A percentile compares a stretch with the other conserved stretches of the same genome.
These are phyloP conservation scores for Diospyros lotus DNA, from an alignment of 148 eudicot species.

Conservation along the genomic window DNA sequence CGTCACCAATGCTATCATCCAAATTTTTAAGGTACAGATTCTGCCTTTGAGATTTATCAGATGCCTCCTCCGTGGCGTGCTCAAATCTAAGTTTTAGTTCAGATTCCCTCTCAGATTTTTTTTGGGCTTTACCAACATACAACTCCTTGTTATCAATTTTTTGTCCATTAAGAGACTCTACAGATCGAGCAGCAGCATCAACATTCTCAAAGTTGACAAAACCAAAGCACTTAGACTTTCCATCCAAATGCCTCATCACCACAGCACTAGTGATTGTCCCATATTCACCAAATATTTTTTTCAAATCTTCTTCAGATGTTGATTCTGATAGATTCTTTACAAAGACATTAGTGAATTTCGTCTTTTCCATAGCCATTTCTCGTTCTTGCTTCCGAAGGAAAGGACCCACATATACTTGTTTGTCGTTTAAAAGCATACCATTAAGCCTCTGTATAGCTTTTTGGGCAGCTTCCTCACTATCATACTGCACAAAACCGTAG, in stretches of 20 bases:
- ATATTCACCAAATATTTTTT: constrained; percentile 58
- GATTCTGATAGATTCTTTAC: constrained; percentile 82
- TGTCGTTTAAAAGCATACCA: constrained; percentile 83
- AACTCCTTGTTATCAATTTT: constrained; percentile 78
- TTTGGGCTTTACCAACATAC: constrained; percentile 94
- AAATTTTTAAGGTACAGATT: constrained; percentile 80
- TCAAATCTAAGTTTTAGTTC: constrained; percentile 61
- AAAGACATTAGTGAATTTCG: constrained; percentile 72
- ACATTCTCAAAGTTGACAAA: constrained; percentile 90
- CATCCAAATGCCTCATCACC: constrained; percentile 80
- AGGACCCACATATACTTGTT: constrained; percentile 85
- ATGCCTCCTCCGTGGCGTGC: constrained; percentile 62
- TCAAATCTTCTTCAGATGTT: constrained; percentile 67
- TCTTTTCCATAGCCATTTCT: constrained; percentile 52
- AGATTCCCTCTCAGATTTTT: constrained; percentile 74
- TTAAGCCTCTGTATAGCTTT: constrained; percentile 77
- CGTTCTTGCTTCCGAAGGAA: constrained; percentile 79
- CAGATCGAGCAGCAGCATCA: constrained; percentile 81
- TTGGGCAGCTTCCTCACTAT: constrained; percentile 72
- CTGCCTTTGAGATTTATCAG: constrained; percentile 65
- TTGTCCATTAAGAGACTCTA: constrained; percentile 65
- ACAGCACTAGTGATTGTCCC: constrained; percentile 73
- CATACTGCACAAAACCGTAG: constrained; percentile 93
- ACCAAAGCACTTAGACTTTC: constrained; percentile 88
- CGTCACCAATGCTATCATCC: constrained; percentile 79